A percentile compares a stretch with the other conserved stretches of the same genome.
These are phyloP conservation scores for Coniella vitis DNA, from an alignment of 2,329 filamentous ascomycete species.

Conservation along the genomic window DNA sequence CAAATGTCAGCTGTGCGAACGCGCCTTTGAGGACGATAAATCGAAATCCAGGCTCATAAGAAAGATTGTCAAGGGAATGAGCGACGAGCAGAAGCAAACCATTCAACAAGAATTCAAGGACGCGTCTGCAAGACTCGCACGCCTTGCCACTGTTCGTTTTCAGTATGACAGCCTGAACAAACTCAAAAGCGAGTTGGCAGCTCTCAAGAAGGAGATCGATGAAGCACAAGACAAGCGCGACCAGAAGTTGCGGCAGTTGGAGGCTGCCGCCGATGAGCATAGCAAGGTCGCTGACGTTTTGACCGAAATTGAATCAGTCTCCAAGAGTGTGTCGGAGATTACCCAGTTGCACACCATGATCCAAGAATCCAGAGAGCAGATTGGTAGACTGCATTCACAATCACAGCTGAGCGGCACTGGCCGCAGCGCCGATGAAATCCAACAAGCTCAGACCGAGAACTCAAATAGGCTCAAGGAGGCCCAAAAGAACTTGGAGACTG, in stretches of 20 bases:
- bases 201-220: constrained; percentile 54
- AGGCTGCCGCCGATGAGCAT: constrained; percentile 61
- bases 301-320: constrained; percentile 57
- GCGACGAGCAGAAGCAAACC: constrained; percentile 55
- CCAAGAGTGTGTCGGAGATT: constrained; percentile 71
- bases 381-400: constrained; percentile 72
- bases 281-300: constrained; percentile 52
- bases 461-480: constrained; percentile 60
- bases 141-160: constrained; percentile 54
- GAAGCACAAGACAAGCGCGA: constrained; percentile 52
- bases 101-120: constrained; percentile 26
- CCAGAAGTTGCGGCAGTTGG: constrained; percentile 51
- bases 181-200: constrained; percentile 64
- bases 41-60: constrained; percentile 55
- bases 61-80: constrained; percentile 58
- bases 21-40: constrained; percentile 54
- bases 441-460: constrained; percentile 62
- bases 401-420: constrained; percentile 56
- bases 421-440: constrained; percentile 76
- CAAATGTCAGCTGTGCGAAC: constrained; percentile 69
- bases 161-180: constrained; percentile 70
- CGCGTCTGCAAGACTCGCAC: constrained; percentile 38
- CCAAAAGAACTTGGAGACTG: constrained; percentile 57
- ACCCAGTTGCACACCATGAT: constrained; percentile 67
- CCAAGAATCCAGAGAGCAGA: constrained; percentile 60